Evolutionary conservation across 2,329 filamentous ascomycete genomes (phyloP).

Genomic region (Phoma sp.): DNA sequence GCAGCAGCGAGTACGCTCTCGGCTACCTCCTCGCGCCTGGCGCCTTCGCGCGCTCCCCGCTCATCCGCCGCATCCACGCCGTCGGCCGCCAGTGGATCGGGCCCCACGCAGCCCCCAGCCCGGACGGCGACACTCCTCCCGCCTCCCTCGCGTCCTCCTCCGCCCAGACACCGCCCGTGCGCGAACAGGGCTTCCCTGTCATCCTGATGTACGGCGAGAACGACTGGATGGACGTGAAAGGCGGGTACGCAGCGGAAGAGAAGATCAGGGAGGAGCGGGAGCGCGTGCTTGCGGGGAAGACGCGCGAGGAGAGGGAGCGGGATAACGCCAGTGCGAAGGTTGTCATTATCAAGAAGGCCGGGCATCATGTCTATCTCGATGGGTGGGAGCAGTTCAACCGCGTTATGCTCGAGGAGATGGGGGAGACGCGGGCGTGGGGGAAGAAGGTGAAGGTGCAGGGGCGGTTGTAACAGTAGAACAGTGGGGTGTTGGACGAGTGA

Average conservation of each 20-base stretch:
- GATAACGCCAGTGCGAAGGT: conserved; percentile 87
- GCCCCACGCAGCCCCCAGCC: conserved; percentile 31
- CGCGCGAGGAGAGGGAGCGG: conserved; percentile 68
- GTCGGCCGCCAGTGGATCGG: conserved; percentile 74
- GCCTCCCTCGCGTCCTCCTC: not conserved
- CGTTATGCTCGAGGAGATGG: conserved; percentile 70
- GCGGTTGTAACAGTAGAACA: not conserved
- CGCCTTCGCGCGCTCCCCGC: conserved; percentile 84
- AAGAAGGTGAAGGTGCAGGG: not conserved
- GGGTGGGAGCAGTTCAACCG: conserved; percentile 73
- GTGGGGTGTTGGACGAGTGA: no score
- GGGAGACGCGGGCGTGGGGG: conserved; percentile 58
- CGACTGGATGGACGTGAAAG: conserved; percentile 97
- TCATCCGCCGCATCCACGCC: conserved; percentile 85
- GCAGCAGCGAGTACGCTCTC: conserved; percentile 91
- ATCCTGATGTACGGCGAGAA: conserved; percentile 96
- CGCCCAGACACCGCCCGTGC: not conserved
- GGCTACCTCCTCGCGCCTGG: conserved; percentile 93
- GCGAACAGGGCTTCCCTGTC: conserved; percentile 76
- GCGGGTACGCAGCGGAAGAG: conserved; percentile 79
- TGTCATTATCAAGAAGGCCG: conserved; percentile 73
- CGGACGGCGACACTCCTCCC: conserved; percentile 35
- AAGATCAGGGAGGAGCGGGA: conserved; percentile 73
- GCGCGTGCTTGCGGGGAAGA: conserved; percentile 66
- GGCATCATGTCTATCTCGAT: conserved; percentile 76